Conservation (phyloP, 2,329 filamentous ascomycete species). For the Aspergillus bombycis region DNA sequence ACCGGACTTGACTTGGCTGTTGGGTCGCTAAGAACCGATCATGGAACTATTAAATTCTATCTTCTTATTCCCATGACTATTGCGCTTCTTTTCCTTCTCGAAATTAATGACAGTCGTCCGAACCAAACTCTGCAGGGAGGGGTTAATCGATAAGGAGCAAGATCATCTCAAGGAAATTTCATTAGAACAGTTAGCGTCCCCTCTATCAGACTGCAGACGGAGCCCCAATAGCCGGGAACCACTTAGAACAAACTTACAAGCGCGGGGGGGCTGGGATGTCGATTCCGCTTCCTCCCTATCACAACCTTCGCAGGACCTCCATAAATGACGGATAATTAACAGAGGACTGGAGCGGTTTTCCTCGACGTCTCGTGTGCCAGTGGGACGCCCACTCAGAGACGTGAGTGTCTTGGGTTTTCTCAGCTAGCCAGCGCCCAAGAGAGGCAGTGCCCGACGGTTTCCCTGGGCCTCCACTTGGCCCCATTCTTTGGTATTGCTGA, state of each 20-base stretch:
- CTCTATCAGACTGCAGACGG: slow-evolving; percentile 11
- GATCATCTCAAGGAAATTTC: slow-evolving; percentile 6
- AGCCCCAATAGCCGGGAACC: slow-evolving; percentile 13
- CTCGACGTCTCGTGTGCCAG: slow-evolving; percentile 12
- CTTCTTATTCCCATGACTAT: neutral
- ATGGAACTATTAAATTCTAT: neutral
- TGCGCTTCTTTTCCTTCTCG: neutral
- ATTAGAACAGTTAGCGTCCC: neutral
- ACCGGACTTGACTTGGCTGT: slow-evolving; percentile 1
- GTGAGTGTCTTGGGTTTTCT: slow-evolving; percentile 13
- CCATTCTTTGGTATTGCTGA: slow-evolving; percentile 9
- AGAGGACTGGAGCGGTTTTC: slow-evolving; percentile 4
- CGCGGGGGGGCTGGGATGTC: slow-evolving; percentile 6
- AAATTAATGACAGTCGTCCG: slow-evolving; percentile 9
- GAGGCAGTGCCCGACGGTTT: slow-evolving; percentile 19
- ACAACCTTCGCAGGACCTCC: slow-evolving; percentile 6
- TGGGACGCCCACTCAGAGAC: slow-evolving; percentile 5
- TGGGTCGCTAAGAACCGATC: slow-evolving; percentile 12
- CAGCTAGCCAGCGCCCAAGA: slow-evolving; percentile 13
- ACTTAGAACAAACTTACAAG: slow-evolving; percentile 11
- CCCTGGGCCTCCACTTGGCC: slow-evolving; percentile 11
- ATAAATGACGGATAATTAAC: slow-evolving; percentile 12
- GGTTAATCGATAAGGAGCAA: slow-evolving; percentile 13
- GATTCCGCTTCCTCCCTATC: slow-evolving; percentile 12
- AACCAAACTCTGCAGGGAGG: slow-evolving; percentile 9